These are phyloP conservation scores for Phytophthora pinifolia DNA, from an alignment of 352 stramenopile genomes.

Conservation along the genomic window DNA sequence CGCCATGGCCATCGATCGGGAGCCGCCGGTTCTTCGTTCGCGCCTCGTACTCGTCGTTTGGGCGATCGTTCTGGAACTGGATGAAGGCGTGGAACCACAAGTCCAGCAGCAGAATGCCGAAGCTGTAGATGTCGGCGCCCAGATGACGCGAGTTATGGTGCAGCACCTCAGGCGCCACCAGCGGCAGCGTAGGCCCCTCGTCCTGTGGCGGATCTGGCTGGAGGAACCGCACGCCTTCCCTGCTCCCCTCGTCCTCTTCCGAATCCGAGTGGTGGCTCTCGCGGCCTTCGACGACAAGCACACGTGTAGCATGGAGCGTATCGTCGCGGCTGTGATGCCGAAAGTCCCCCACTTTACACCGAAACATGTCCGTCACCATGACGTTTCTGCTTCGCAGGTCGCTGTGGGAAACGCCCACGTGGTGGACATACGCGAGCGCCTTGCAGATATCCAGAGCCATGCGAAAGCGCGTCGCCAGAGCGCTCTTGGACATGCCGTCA, in stretches of 20 bases:
- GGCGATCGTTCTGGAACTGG: constrained; percentile 31
- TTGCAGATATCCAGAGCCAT: constrained; percentile 60
- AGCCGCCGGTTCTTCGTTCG: constrained; percentile 20
- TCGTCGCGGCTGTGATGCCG: constrained; percentile 37
- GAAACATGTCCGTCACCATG: constrained; percentile 52
- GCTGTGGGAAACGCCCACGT: constrained; percentile 48
- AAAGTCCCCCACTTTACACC: constrained; percentile 65
- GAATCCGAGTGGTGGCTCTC: constrained; percentile 18
- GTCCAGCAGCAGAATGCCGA: constrained; percentile 56
- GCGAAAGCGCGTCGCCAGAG: constrained; percentile 45
- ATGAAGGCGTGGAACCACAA: constrained; percentile 58
- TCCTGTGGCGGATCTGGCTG: constrained; percentile 16
- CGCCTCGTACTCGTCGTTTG: constrained; percentile 17
- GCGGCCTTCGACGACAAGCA: constrained; percentile 18
- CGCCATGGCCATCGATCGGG: constrained; percentile 17
- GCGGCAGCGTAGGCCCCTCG: constrained; percentile 31
- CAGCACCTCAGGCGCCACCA: constrained; percentile 52
- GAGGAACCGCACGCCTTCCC: constrained; percentile 39
- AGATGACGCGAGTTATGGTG: constrained; percentile 35
- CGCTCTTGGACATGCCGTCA: constrained; percentile 26
- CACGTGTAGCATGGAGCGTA: constrained; percentile 20
- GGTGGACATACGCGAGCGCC: constrained; percentile 58
- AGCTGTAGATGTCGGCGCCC: constrained; percentile 57
- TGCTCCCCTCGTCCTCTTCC: constrained; percentile 32
- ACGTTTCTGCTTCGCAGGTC: constrained; percentile 75